These are phyloP conservation scores for Phalaenopsis equestris DNA, from an alignment of 106 monocot genomes.

Conservation along the genomic window DNA sequence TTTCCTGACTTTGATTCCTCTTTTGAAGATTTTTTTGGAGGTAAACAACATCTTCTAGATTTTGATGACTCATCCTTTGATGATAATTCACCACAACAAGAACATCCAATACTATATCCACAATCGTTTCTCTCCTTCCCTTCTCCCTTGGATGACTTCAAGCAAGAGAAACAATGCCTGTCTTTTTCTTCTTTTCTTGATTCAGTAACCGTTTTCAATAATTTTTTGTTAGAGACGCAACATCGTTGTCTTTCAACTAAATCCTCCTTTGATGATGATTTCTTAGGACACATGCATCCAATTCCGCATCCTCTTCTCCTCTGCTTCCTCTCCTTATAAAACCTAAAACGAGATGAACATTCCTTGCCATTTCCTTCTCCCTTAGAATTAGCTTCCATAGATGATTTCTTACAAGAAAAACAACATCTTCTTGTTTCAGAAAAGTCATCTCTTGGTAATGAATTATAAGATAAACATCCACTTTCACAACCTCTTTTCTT, in stretches of 20 bases:
- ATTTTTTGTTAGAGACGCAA: background rate
- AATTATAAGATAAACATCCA: background rate
- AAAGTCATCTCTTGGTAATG: background rate
- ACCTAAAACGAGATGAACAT: background rate
- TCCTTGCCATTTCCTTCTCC: background rate
- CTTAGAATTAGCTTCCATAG: background rate
- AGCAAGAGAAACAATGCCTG: slow-evolving; percentile 7
- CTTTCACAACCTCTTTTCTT: background rate
- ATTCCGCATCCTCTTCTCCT: background rate
- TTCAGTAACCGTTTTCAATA: background rate
- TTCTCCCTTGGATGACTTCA: background rate
- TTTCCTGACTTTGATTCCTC: background rate
- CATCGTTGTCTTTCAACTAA: background rate
- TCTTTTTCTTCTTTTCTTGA: background rate
- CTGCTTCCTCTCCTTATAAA: background rate
- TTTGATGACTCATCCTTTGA: background rate
- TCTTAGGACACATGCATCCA: background rate
- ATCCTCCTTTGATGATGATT: background rate
- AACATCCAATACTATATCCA: background rate
- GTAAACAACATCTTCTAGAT: slow-evolving; percentile 2
- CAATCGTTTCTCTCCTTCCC: background rate
- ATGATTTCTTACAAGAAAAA: background rate
- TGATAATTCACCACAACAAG: background rate
- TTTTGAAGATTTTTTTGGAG: background rate
- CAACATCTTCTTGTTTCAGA: background rate